Evolutionary conservation across 306 rosid genomes (phyloP).

Genomic region (Malus sieversii): DNA sequence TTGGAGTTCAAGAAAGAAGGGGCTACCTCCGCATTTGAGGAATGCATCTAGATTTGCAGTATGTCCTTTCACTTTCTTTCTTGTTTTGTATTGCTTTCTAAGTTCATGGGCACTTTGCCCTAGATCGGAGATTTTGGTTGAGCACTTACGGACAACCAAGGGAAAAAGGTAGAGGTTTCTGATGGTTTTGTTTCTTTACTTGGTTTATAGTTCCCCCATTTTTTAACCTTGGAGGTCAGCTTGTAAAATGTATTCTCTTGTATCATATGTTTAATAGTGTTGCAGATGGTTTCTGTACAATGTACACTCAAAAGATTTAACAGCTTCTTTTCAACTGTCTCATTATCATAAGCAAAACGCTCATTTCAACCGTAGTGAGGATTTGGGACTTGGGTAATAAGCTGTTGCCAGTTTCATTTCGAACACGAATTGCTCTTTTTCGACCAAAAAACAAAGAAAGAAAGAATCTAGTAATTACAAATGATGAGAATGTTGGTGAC

Average conservation of each 20-base stretch:
- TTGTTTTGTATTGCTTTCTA: neutral
- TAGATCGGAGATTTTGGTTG: neutral
- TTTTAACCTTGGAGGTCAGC: constrained; percentile 1
- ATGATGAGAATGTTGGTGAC: neutral
- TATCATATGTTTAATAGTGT: neutral
- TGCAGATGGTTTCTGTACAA: neutral
- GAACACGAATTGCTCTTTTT: neutral
- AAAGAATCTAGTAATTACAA: neutral
- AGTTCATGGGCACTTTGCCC: neutral
- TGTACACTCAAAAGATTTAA: neutral
- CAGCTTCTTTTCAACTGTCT: neutral
- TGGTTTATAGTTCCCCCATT: neutral
- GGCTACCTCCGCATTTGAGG: constrained; percentile 79
- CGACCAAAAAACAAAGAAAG: neutral
- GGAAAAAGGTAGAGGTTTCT: neutral
- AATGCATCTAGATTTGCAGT: neutral
- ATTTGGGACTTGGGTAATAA: neutral
- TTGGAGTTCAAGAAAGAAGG: constrained; percentile 39
- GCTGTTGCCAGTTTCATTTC: neutral
- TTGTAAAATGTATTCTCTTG: constrained; percentile 31
- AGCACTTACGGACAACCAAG: neutral
- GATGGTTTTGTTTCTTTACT: neutral
- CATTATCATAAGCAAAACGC: neutral
- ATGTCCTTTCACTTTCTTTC: neutral
- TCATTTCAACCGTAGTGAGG: neutral